Conservation (phyloP, 345 rosid genomes). For the Brassica rapa region DNA sequence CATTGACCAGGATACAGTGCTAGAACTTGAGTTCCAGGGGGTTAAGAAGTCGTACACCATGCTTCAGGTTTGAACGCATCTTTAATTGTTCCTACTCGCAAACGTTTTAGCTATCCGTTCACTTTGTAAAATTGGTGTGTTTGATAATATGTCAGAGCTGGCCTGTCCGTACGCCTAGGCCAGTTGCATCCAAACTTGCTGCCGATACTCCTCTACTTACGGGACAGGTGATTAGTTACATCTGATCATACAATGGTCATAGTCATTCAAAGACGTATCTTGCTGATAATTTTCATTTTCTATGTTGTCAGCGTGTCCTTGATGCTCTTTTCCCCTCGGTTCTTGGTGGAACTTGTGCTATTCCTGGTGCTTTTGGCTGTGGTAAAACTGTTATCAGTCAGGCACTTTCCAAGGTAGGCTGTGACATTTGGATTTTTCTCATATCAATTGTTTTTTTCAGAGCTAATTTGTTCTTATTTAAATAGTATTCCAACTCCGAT, state of each 20-base stretch:
- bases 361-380: slow-evolving; percentile 99
- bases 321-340: slow-evolving; percentile 99
- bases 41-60: slow-evolving; percentile 86
- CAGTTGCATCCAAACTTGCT: slow-evolving; percentile 98
- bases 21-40: slow-evolving; percentile 99
- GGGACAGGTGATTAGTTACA: slow-evolving; percentile 66
- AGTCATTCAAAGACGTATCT: neutral
- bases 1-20: slow-evolving; percentile 75
- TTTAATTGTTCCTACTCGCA: neutral
- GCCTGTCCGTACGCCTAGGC: slow-evolving; percentile 99
- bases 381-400: slow-evolving; percentile 99
- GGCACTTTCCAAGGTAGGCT: slow-evolving; percentile 97
- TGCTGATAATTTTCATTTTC: slow-evolving; percentile 36
- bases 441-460: neutral
- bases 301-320: slow-evolving; percentile 79
- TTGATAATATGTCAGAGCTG: slow-evolving; percentile 64
- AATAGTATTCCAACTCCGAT: slow-evolving; percentile 98
- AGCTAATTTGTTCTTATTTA: slow-evolving; percentile 26
- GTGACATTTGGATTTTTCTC: slow-evolving; percentile 10
- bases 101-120: neutral
- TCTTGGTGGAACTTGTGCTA: slow-evolving; percentile 99
- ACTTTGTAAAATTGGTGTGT: slow-evolving; percentile 6
- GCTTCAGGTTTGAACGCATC: slow-evolving; percentile 73
- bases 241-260: neutral
- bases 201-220: slow-evolving; percentile 98